A percentile compares a stretch with the other conserved stretches of the same genome.
Conservation (phyloP, 306 rosid genomes). For the Medicago arabica region DNA sequence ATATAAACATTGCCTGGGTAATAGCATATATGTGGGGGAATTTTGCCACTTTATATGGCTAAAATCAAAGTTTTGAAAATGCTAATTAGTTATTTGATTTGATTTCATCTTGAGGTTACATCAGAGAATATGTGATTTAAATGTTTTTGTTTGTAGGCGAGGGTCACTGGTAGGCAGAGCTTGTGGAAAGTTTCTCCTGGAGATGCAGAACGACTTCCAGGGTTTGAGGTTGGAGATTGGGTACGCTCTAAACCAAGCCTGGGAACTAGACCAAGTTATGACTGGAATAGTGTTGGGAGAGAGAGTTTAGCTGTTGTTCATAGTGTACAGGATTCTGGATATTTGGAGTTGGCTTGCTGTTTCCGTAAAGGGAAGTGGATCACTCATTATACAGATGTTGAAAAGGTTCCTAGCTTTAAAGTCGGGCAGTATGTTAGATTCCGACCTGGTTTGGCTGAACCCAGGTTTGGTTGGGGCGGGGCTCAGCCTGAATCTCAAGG, state of each 20-base stretch:
- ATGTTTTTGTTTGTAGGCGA: conserved; percentile 64
- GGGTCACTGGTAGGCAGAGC: conserved; percentile 83
- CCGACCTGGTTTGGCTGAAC: conserved; percentile 82
- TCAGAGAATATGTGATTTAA: conserved; percentile 27
- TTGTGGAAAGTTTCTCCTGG: conserved; percentile 99
- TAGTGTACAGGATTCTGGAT: conserved; percentile 93
- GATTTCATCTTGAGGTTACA: conserved; percentile 25
- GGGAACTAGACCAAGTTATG: conserved; percentile 94
- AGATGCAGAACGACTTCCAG: conserved; percentile 94
- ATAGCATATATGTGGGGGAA: conserved; percentile 9
- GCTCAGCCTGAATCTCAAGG: conserved; percentile 81
- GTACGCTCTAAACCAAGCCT: conserved; percentile 96
- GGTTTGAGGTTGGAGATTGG: conserved; percentile 99
- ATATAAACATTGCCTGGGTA: conserved; percentile 15
- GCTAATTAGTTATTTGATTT: not conserved
- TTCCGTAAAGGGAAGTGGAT: conserved; percentile 92
- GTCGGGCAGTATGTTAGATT: conserved; percentile 93
- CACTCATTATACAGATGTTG: conserved; percentile 90
- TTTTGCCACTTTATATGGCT: conserved; percentile 21
- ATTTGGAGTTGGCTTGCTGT: conserved; percentile 95
- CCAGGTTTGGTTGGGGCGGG: conserved; percentile 99
- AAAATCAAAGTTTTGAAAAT: not conserved
- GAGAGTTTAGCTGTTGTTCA: conserved; percentile 93
- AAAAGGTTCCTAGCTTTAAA: conserved; percentile 79
- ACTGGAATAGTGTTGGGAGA: conserved; percentile 90